phyloP scores from a whole-genome alignment of 2,329 filamentous ascomycete genomes.

The Blumeriella jaapii region DNA sequence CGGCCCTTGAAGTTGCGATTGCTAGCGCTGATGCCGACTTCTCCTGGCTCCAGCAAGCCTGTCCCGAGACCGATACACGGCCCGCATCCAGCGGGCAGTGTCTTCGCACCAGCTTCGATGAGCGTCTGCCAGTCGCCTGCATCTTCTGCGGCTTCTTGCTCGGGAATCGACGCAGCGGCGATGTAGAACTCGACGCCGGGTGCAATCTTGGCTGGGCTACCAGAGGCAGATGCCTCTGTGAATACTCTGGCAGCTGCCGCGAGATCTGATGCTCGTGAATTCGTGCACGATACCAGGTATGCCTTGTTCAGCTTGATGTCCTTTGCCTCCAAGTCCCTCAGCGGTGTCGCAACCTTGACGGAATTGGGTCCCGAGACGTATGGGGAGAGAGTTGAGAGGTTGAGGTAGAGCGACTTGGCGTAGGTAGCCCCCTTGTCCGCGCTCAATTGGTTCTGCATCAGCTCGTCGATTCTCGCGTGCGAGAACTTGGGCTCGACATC shows the following conservation, averaged over 20 bases:
- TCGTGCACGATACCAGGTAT: conserved; percentile 86
- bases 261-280: conserved; percentile 70
- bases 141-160: conserved; percentile 68
- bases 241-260: conserved; percentile 77
- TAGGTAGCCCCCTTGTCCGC: conserved; percentile 73
- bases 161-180: conserved; percentile 67
- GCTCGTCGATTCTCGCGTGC: conserved; percentile 60
- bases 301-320: conserved; percentile 73
- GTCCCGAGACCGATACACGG: conserved; percentile 75
- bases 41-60: conserved; percentile 72
- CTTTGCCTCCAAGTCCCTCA: conserved; percentile 60
- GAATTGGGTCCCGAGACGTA: conserved; percentile 83
- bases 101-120: conserved; percentile 64
- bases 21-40: conserved; percentile 71
- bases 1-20: conserved; percentile 90
- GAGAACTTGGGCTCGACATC: conserved; percentile 47
- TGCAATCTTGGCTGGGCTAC: conserved; percentile 57
- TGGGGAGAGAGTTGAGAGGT: conserved; percentile 73
- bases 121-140: conserved; percentile 78
- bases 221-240: conserved; percentile 56
- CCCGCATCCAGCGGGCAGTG: conserved; percentile 63
- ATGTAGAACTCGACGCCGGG: conserved; percentile 78
- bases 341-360: conserved; percentile 73
- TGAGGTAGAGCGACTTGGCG: conserved; percentile 70
- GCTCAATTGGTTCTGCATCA: conserved; percentile 52